These are phyloP conservation scores for Aspergillus biplanus DNA, from an alignment of 495 filamentous ascomycete species.

Conservation along the genomic window DNA sequence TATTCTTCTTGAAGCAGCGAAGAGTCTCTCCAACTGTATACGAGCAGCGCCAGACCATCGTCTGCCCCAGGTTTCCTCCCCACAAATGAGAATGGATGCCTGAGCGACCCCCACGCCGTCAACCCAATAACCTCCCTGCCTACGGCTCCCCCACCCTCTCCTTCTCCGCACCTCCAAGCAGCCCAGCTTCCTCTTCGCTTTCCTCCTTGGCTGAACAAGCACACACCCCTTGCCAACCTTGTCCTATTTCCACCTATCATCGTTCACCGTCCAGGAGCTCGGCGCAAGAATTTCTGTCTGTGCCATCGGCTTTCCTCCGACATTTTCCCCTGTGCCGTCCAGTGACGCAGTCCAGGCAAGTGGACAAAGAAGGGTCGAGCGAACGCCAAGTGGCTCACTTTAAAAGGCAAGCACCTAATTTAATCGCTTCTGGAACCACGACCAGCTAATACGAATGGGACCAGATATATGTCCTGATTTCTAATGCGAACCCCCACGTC, in stretches of 20 bases:
- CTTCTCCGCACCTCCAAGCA: background rate
- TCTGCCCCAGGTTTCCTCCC: background rate
- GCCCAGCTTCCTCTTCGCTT: background rate
- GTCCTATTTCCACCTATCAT: constrained; percentile 7
- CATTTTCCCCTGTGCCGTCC: background rate
- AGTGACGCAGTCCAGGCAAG: background rate
- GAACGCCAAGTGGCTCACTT: background rate
- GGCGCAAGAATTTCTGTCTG: background rate
- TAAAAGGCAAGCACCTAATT: too few species aligned
- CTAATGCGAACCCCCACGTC: background rate
- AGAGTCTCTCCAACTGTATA: too few species aligned
- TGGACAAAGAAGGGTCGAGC: background rate
- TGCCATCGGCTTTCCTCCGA: constrained; percentile 12
- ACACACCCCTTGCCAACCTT: background rate
- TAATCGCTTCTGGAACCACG: background rate
- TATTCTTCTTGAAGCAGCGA: background rate
- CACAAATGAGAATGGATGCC: constrained; percentile 9
- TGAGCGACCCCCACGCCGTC: background rate
- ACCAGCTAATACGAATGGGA: background rate
- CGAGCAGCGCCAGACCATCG: background rate
- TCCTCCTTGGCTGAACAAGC: background rate
- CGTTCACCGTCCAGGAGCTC: background rate
- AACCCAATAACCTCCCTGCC: background rate
- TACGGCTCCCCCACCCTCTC: background rate
- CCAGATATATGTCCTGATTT: background rate